Percentiles rank a stretch among this genome's conserved stretches.
These are phyloP conservation scores for Teunomyces kruisii DNA, from an alignment of 805 yeast genomes.

Conservation along the genomic window DNA sequence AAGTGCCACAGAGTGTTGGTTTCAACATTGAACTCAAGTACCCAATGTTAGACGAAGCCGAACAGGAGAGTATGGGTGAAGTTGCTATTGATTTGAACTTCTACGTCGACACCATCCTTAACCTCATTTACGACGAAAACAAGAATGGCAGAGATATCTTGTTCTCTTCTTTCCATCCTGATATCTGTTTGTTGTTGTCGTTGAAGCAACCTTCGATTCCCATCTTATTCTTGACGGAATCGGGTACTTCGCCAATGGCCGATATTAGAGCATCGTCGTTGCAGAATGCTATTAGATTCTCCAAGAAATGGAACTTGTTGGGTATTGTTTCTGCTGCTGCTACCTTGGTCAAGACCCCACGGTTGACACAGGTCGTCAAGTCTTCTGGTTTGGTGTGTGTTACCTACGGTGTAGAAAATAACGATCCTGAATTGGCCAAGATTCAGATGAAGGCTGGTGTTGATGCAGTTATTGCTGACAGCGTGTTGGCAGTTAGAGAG, in stretches of 20 bases:
- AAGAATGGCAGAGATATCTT: conserved; percentile 80
- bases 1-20: conserved; percentile 80
- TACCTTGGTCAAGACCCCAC: conserved; percentile 84
- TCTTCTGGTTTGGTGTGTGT: conserved; percentile 90
- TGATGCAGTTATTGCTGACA: conserved; percentile 97
- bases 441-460: conserved; percentile 92
- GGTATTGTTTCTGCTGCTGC: conserved; percentile 90
- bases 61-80: conserved; percentile 83
- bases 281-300: conserved; percentile 88
- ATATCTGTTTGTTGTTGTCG: conserved; percentile 79
- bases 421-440: conserved; percentile 78
- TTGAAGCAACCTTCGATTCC: conserved; percentile 94
- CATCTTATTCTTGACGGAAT: conserved; percentile 82
- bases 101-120: conserved; percentile 85
- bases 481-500: conserved; percentile 88
- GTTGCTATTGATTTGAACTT: conserved; percentile 78
- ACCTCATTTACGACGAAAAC: conserved; percentile 72
- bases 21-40: conserved; percentile 94
- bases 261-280: conserved; percentile 85
- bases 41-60: conserved; percentile 93
- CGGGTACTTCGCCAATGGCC: conserved; percentile 84
- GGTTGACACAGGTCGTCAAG: conserved; percentile 88
- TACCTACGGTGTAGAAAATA: conserved; percentile 83
- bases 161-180: conserved; percentile 94
- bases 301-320: conserved; percentile 84